Conservation (phyloP, 1,284 basidiomycete genomes). For the Termitomyces sp. region DNA sequence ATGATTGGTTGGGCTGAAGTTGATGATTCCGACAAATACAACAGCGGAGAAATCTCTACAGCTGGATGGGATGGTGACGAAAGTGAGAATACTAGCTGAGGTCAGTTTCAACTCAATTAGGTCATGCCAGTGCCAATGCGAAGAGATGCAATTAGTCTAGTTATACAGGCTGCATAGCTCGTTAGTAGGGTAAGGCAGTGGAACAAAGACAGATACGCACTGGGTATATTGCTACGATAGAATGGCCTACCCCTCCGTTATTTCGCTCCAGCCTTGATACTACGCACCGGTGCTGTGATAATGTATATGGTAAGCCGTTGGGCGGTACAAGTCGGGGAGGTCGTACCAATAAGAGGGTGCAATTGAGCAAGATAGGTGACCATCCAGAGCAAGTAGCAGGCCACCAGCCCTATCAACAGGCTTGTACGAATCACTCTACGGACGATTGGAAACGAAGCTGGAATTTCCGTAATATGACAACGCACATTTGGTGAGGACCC, state of each 20-base stretch:
- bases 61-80: conserved; percentile 39
- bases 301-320: neutral
- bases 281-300: conserved; percentile 9
- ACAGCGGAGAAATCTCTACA: conserved; percentile 25
- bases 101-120: neutral
- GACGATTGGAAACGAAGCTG: neutral
- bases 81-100: conserved; percentile 28
- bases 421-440: conserved; percentile 76
- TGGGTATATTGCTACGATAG: conserved; percentile 25
- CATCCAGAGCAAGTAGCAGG: conserved; percentile 93
- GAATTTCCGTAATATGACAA: conserved; percentile 17
- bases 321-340: neutral
- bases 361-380: conserved; percentile 90
- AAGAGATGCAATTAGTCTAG: conserved; percentile 6
- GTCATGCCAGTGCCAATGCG: neutral
- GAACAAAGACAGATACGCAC: conserved; percentile 12
- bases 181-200: neutral
- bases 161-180: conserved; percentile 11
- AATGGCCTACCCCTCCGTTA: conserved; percentile 1
- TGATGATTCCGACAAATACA: conserved; percentile 5
- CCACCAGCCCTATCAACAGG: conserved; percentile 69
- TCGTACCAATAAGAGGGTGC: conserved; percentile 80
- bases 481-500: conserved; percentile 85
- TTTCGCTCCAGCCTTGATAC: conserved; percentile 8
- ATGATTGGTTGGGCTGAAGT: conserved; percentile 6